Conservation (phyloP, 441 rosid genomes). For the Manihot esculenta region DNA sequence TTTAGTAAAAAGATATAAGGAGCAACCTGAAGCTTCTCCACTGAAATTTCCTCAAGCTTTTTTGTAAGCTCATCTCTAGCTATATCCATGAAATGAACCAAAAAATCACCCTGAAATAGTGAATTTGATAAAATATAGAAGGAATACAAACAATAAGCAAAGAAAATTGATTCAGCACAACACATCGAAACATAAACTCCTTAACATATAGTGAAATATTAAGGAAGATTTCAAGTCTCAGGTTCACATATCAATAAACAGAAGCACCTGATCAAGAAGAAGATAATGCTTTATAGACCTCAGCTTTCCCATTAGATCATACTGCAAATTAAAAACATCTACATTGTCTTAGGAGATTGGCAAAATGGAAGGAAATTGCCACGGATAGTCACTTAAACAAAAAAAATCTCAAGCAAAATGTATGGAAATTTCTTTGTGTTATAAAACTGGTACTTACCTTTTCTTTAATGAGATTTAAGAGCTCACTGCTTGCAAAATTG, state of each 20-base stretch:
- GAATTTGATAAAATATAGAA: conserved; percentile 18
- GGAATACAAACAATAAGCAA: neutral
- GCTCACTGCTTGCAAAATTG: conserved; percentile 87
- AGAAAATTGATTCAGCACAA: neutral
- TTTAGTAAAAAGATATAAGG: conserved; percentile 12
- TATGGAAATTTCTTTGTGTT: neutral
- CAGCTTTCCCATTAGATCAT: conserved; percentile 89
- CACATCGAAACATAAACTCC: conserved; percentile 1
- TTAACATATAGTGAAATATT: neutral
- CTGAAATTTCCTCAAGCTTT: conserved; percentile 78
- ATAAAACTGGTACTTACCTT: conserved; percentile 47
- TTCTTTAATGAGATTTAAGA: conserved; percentile 75
- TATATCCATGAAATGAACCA: conserved; percentile 99
- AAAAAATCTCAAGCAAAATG: neutral
- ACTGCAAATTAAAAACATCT: conserved; percentile 42
- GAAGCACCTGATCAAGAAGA: conserved; percentile 94
- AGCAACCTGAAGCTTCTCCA: conserved; percentile 89
- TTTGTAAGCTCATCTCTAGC: conserved; percentile 90
- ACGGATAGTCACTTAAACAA: conserved; percentile 9
- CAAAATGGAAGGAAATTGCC: conserved; percentile 17
- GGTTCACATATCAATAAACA: conserved; percentile 7
- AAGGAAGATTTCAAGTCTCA: conserved; percentile 6
- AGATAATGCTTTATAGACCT: conserved; percentile 93
- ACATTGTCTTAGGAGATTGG: conserved; percentile 18
- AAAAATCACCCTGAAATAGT: conserved; percentile 78